Percentiles rank a stretch among this genome's conserved stretches.
phyloP scores from a whole-genome alignment of 2,329 filamentous ascomycete species.

The Monosporascus sp. region DNA sequence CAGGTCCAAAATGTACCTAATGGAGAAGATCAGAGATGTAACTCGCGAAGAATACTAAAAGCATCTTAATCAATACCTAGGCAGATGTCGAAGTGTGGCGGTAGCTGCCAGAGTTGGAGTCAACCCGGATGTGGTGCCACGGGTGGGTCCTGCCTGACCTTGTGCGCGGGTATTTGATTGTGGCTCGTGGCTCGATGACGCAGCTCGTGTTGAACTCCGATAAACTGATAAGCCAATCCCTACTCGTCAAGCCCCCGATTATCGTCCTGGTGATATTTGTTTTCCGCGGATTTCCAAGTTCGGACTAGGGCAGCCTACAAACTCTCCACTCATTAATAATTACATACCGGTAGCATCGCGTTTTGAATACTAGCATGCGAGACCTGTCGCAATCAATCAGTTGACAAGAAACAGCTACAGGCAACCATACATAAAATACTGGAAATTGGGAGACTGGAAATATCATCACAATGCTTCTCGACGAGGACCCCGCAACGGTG shows the following conservation, averaged over 20 bases:
- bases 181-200: conserved; percentile 13
- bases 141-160: too few relatives aligned
- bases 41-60: not conserved
- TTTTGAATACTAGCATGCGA: too few relatives aligned
- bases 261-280: conserved; percentile 29
- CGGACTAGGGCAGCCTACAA: not conserved
- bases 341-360: not conserved
- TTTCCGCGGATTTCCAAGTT: conserved; percentile 18
- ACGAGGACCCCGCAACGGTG: conserved; percentile 87
- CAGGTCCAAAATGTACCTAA: not conserved
- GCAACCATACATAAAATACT: conserved; percentile 1
- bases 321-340: not conserved
- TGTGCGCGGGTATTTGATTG: not conserved
- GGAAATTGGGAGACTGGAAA: not conserved
- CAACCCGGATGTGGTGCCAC: not conserved
- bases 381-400: not conserved
- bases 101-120: conserved; percentile 5
- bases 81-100: conserved; percentile 8
- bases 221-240: too few relatives aligned
- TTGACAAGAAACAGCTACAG: not conserved
- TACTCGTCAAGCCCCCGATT: conserved; percentile 1
- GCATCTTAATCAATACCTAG: not conserved
- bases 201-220: conserved; percentile 3
- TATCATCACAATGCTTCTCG: conserved; percentile 72
- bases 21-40: not conserved